Conservation (phyloP, 1,139 yeast genomes). For the Pneumocystis carinii region DNA sequence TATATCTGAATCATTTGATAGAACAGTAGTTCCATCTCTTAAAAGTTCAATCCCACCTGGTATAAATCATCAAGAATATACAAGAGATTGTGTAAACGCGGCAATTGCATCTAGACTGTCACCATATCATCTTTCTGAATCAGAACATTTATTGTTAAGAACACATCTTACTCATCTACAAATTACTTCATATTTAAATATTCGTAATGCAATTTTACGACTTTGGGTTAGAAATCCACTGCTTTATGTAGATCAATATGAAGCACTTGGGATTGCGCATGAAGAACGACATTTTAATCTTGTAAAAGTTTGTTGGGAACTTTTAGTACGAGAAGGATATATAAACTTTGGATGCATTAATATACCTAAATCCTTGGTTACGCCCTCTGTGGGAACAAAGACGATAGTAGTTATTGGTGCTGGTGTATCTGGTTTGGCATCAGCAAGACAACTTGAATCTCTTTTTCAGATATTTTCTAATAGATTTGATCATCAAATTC, state of each 20-base stretch:
- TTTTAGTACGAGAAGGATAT: slow-evolving; percentile 30
- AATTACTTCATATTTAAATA: slow-evolving; percentile 30
- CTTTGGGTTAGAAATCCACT: slow-evolving; percentile 33
- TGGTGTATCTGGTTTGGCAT: slow-evolving; percentile 31
- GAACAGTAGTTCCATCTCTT: not conserved
- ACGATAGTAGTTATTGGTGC: slow-evolving; percentile 29
- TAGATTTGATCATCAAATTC: slow-evolving; percentile 26
- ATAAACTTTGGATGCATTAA: slow-evolving; percentile 32
- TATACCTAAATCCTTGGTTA: slow-evolving; percentile 14
- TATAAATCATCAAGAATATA: slow-evolving; percentile 6
- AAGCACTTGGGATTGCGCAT: slow-evolving; percentile 32
- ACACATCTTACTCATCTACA: slow-evolving; percentile 25
- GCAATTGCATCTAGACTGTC: slow-evolving; percentile 30
- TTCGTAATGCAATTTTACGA: slow-evolving; percentile 30
- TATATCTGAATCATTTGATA: not conserved
- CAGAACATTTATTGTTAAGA: slow-evolving; percentile 27
- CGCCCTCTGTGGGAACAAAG: slow-evolving; percentile 1
- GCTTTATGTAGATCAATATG: slow-evolving; percentile 28
- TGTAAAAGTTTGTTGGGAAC: slow-evolving; percentile 32
- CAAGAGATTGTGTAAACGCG: slow-evolving; percentile 21
- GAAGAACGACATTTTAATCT: slow-evolving; percentile 28
- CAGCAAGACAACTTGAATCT: slow-evolving; percentile 30
- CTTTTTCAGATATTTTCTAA: slow-evolving; percentile 25
- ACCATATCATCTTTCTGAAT: slow-evolving; percentile 25
- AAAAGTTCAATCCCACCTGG: slow-evolving; percentile 14